These are phyloP conservation scores for Ophiostoma angusticollis DNA, from an alignment of 2,329 filamentous ascomycete species.

Conservation along the genomic window DNA sequence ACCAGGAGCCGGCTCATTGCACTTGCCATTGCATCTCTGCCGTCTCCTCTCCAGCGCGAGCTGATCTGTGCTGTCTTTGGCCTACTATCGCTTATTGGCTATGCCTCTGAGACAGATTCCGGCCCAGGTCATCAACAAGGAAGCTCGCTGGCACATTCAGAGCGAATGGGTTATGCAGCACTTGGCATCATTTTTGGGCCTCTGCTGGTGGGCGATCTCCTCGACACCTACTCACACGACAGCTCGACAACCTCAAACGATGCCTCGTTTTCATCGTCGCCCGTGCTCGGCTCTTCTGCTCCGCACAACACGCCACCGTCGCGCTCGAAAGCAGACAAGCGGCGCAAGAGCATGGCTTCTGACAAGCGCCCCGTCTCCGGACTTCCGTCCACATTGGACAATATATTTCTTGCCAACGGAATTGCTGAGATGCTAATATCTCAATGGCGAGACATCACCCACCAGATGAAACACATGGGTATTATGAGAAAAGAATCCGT, in stretches of 20 bases:
- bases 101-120: constrained; percentile 38
- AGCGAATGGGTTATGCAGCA: constrained; percentile 51
- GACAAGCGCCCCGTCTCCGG: constrained; percentile 15
- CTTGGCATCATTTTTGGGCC: constrained; percentile 55
- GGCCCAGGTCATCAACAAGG: constrained; percentile 40
- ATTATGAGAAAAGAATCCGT: constrained; percentile 17
- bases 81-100: constrained; percentile 47
- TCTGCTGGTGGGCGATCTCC: constrained; percentile 44
- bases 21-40: constrained; percentile 45
- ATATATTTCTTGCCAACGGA: constrained; percentile 42
- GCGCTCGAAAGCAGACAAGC: constrained; percentile 29
- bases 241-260: constrained; percentile 22
- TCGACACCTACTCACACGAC: constrained; percentile 37
- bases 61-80: constrained; percentile 57
- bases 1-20: constrained; percentile 53
- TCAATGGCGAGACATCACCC: constrained; percentile 51
- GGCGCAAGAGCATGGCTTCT: constrained; percentile 3
- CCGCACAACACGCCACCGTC: constrained; percentile 28
- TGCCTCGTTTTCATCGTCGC: constrained; percentile 19
- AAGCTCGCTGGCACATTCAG: constrained; percentile 38
- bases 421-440: constrained; percentile 54
- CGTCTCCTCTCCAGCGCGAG: constrained; percentile 46
- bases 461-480: constrained; percentile 41
- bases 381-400: constrained; percentile 32
- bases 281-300: constrained; percentile 22